Conservation (phyloP, 2,329 filamentous ascomycete species). For the Alternaria sp. region DNA sequence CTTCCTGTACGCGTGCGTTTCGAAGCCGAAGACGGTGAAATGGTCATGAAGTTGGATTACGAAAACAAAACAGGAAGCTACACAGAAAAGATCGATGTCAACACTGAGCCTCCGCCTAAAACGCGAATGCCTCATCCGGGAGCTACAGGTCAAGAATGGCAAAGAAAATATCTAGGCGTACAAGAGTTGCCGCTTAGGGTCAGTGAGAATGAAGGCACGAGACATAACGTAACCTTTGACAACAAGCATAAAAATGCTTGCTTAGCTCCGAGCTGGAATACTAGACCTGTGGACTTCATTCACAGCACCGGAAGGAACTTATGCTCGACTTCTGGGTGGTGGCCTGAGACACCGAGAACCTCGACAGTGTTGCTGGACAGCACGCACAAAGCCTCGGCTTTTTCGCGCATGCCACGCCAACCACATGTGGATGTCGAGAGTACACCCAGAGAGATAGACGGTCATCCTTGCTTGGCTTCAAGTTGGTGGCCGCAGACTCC, state of each 20-base stretch:
- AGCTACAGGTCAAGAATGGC: slow-evolving; percentile 8
- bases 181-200: slow-evolving; percentile 10
- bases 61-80: slow-evolving; percentile 23
- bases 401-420: slow-evolving; percentile 1
- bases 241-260: neutral
- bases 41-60: slow-evolving; percentile 43
- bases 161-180: slow-evolving; percentile 5
- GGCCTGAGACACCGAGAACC: slow-evolving; percentile 16
- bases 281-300: slow-evolving; percentile 22
- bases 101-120: slow-evolving; percentile 8
- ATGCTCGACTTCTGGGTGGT: slow-evolving; percentile 34
- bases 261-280: slow-evolving; percentile 6
- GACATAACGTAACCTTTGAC: neutral
- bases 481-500: slow-evolving; percentile 25
- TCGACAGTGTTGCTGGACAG: slow-evolving; percentile 11
- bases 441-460: neutral
- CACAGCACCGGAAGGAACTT: slow-evolving; percentile 31
- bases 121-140: neutral
- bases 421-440: neutral
- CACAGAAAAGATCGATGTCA: slow-evolving; percentile 18
- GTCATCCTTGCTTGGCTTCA: slow-evolving; percentile 19
- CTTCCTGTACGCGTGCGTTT: slow-evolving; percentile 38
- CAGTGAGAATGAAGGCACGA: neutral
- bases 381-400: slow-evolving; percentile 16
- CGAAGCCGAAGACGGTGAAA: slow-evolving; percentile 38